phyloP scores from a whole-genome alignment of 2,329 filamentous ascomycete species.

The Diplodia mutila region DNA sequence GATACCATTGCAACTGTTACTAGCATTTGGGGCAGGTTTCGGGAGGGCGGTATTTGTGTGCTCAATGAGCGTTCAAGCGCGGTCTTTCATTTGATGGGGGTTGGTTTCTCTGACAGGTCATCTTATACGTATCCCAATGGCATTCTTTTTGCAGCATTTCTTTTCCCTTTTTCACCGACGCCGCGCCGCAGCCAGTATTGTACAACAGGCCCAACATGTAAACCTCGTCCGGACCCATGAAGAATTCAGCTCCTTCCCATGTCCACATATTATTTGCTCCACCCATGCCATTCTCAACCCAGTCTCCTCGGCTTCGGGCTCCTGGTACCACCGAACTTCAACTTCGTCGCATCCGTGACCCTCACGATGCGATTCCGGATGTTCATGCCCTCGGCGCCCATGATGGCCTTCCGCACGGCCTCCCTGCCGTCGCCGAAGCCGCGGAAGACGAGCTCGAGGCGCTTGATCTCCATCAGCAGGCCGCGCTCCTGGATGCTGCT shows the following conservation, averaged over 20 bases:
- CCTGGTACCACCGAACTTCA: constrained; percentile 96
- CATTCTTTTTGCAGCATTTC: not conserved
- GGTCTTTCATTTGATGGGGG: not conserved
- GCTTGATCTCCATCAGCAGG: constrained; percentile 73
- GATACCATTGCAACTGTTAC: constrained; percentile 18
- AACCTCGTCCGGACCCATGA: not conserved
- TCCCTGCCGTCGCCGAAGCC: constrained; percentile 88
- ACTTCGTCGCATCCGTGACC: constrained; percentile 81
- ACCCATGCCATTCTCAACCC: constrained; percentile 50
- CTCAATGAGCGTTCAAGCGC: constrained; percentile 20
- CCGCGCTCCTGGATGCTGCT: constrained; percentile 82
- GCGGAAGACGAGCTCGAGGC: constrained; percentile 78
- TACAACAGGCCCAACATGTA: constrained; percentile 5
- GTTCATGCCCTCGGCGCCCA: constrained; percentile 81
- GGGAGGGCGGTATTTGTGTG: constrained; percentile 17
- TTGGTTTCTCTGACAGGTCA: constrained; percentile 5
- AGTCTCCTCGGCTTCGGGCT: constrained; percentile 83
- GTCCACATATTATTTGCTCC: not conserved
- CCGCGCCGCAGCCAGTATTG: not conserved
- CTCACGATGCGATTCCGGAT: constrained; percentile 75
- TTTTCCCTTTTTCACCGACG: not conserved
- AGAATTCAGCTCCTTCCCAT: not conserved
- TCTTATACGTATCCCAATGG: not conserved
- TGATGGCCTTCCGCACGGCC: constrained; percentile 83
- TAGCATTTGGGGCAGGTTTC: not conserved